phyloP scores from a whole-genome alignment of 192 early-diverging fungal species.

The Lobulomyces angularis region DNA sequence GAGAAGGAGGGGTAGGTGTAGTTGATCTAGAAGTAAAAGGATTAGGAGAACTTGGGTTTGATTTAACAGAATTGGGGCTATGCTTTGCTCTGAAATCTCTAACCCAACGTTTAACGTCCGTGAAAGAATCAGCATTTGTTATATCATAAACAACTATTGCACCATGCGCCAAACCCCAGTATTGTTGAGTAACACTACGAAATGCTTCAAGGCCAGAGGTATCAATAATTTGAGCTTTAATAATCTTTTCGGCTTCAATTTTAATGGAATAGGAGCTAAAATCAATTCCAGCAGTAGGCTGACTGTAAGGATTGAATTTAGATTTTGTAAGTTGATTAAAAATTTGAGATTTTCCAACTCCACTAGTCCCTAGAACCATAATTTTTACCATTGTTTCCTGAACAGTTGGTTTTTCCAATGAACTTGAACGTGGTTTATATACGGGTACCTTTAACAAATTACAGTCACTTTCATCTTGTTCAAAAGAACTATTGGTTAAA shows the following conservation, averaged over 20 bases:
- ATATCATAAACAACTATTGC: neutral
- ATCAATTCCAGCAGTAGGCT: constrained; percentile 4
- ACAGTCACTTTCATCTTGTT: too few relatives aligned
- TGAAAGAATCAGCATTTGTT: neutral
- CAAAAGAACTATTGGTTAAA: too few relatives aligned
- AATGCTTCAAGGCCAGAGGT: constrained; percentile 3
- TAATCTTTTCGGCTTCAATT: neutral
- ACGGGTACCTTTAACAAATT: too few relatives aligned
- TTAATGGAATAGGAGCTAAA: constrained; percentile 1
- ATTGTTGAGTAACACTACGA: constrained; percentile 2
- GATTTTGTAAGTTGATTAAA: neutral
- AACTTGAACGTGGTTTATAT: too few relatives aligned
- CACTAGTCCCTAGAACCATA: too few relatives aligned
- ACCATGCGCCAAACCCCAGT: neutral
- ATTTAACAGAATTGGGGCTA: too few relatives aligned
- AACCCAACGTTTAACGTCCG: neutral
- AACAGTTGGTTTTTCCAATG: too few relatives aligned
- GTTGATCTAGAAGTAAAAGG: too few relatives aligned
- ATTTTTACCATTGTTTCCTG: too few relatives aligned
- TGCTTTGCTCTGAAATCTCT: neutral
- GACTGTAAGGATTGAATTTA: neutral
- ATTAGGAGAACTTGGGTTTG: too few relatives aligned
- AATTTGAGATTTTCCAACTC: constrained; percentile 4
- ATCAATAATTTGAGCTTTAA: constrained; percentile 3
- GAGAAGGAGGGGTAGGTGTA: too few relatives aligned